A percentile compares a stretch with the other conserved stretches of the same genome.
These are phyloP conservation scores for Fusarium brachygibbosum DNA, from an alignment of 2,329 filamentous ascomycete genomes.

Conservation along the genomic window DNA sequence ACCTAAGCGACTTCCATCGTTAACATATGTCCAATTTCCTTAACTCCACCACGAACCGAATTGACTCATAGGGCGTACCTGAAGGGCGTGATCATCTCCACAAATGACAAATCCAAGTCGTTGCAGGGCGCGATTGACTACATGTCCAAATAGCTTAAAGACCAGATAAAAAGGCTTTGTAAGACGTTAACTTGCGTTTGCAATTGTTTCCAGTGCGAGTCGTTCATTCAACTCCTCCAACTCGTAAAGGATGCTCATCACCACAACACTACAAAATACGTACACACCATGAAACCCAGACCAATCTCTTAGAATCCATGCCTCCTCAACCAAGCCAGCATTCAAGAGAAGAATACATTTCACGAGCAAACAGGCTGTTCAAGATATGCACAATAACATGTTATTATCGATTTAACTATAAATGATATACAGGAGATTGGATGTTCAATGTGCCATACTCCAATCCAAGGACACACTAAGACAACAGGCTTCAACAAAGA, in stretches of 20 bases:
- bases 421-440: slow-evolving; percentile 39
- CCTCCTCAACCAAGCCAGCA: background rate
- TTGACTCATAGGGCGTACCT: slow-evolving; percentile 28
- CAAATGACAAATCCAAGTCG: slow-evolving; percentile 16
- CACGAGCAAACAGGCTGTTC: background rate
- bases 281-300: no score
- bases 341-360: background rate
- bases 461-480: background rate
- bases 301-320: background rate
- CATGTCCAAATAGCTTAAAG: background rate
- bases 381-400: slow-evolving; percentile 14
- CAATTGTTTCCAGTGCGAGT: accelerated
- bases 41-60: slow-evolving; percentile 25
- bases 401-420: slow-evolving; percentile 43
- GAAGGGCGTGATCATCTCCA: slow-evolving; percentile 24
- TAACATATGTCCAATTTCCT: slow-evolving; percentile 20
- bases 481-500: background rate
- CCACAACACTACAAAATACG: background rate
- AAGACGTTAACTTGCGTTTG: background rate
- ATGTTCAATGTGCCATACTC: background rate
- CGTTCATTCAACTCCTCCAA: background rate
- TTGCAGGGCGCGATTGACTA: slow-evolving; percentile 31
- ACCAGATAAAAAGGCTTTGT: slow-evolving; percentile 2
- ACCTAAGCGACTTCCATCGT: background rate
- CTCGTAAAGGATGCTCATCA: background rate